Percentiles rank a stretch among this genome's conserved stretches.
These are phyloP conservation scores for Vaccinium vitisidaea DNA, from an alignment of 148 eudicot genomes.

Conservation along the genomic window DNA sequence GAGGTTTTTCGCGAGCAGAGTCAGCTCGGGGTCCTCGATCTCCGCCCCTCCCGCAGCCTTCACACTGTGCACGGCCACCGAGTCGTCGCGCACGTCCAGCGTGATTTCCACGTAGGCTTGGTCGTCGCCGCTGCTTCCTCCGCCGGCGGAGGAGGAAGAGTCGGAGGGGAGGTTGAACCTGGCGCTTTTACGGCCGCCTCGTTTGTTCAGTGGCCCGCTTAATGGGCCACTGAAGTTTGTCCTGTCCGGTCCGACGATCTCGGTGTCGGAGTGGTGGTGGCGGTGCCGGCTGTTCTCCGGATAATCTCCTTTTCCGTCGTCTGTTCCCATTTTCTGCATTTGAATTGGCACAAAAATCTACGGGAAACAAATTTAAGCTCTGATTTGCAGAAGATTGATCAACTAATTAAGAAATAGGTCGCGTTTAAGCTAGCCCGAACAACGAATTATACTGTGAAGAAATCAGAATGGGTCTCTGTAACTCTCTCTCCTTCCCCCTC, in stretches of 20 bases:
- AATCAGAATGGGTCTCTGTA: no score
- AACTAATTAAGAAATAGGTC: no score
- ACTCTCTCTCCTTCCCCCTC: background rate
- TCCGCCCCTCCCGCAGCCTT: constrained; percentile 45
- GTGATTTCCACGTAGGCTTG: constrained; percentile 51
- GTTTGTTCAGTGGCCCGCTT: constrained; percentile 34
- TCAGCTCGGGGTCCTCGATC: constrained; percentile 45
- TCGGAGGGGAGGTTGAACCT: constrained; percentile 31
- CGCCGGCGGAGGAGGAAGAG: background rate
- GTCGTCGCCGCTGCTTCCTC: constrained; percentile 10
- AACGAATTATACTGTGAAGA: no score
- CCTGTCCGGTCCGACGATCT: constrained; percentile 16
- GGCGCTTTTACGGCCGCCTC: constrained; percentile 35
- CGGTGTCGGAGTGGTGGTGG: constrained; percentile 23
- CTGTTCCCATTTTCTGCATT: constrained; percentile 21
- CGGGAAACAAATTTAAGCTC: no score
- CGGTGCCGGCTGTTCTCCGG: background rate
- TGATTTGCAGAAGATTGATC: no score
- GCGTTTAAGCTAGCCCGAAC: no score
- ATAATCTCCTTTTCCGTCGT: constrained; percentile 6
- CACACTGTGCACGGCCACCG: constrained; percentile 56
- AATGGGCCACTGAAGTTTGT: constrained; percentile 37
- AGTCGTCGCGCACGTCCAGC: constrained; percentile 52
- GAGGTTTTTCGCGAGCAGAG: constrained; percentile 36
- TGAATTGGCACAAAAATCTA: background rate